A percentile compares a stretch with the other conserved stretches of the same genome.
Conservation (phyloP, 1,284 basidiomycete species). For the Pyrrhoderma lamaoense region DNA sequence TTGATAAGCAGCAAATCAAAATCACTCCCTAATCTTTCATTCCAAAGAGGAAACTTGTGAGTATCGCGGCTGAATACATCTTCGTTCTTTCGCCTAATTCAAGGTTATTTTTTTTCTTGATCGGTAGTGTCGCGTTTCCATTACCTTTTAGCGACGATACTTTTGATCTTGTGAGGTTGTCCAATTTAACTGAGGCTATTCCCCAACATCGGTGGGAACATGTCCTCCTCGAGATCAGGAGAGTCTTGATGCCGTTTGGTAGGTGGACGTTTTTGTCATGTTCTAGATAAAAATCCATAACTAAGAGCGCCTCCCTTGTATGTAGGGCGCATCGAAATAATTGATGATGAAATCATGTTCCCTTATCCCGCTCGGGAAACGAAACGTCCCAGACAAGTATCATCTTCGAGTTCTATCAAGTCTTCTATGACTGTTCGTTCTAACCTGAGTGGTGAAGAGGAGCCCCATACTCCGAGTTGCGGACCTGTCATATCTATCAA, state of each 20-base stretch:
- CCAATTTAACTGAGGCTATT: slow-evolving; percentile 53
- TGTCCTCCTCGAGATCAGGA: slow-evolving; percentile 48
- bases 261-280: not conserved
- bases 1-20: slow-evolving; percentile 30
- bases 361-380: slow-evolving; percentile 33
- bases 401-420: not conserved
- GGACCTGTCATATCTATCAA: slow-evolving; percentile 3
- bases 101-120: slow-evolving; percentile 15
- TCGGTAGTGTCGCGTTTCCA: slow-evolving; percentile 39
- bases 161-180: slow-evolving; percentile 67
- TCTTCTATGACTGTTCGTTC: not conserved
- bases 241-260: slow-evolving; percentile 43
- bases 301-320: slow-evolving; percentile 23
- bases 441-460: slow-evolving; percentile 7
- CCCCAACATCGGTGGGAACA: slow-evolving; percentile 50
- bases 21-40: slow-evolving; percentile 42
- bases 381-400: not conserved
- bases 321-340: slow-evolving; percentile 54
- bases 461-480: not conserved
- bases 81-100: not conserved
- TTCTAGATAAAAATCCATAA: too few species aligned
- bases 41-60: slow-evolving; percentile 60
- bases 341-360: slow-evolving; percentile 63
- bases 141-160: slow-evolving; percentile 53
- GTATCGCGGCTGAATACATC: slow-evolving; percentile 24